Evolutionary conservation across 495 filamentous ascomycete species (phyloP), one percentile per base, ranked within the genome.

Genomic region (Xylaria scruposa): DNA sequence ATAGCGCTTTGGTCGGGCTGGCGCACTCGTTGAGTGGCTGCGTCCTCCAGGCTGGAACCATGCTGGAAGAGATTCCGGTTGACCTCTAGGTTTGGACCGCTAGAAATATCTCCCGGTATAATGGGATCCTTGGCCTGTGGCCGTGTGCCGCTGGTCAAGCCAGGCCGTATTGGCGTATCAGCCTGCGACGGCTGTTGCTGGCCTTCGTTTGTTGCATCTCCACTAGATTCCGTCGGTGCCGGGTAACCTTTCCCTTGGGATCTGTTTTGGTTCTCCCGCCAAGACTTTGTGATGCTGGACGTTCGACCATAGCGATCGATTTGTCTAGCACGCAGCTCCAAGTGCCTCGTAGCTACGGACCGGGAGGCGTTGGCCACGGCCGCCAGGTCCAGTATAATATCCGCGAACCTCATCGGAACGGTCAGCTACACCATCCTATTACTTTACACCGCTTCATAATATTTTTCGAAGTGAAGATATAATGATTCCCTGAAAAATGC

Each of bases 311-410:
- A 98, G 70, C 91, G 81, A 80, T 97, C 91, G 33, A 96, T 81
- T 79, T 98, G 94, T 68, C 89, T 86, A 51, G 88, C 85, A 21
- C 94, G 91, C 73, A 98, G 87, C 19, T 89, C 89, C 59, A 93
- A 81, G 82, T 98, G 96, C 82, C 94, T 93, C 74, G 87, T 83
- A 19, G 92, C 93, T 61, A 99, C 87, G 12, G 89, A 86, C 58
- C 90, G 89, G 69, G 93, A 91, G 77, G 92, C 95, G 84, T 89
- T 91, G 77, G 92, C 87, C 49, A 97, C 85, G 72, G 92, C 91
- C 70, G 92, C 90, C 72, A 91, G 87, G 83, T 98, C 95, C 69
- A 97, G 84, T 63, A 97, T 83, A 71, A 86, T 76, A 70, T 86
- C 81, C 65, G 80, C 83, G 76, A 87, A 78, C 70, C 85, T 79